A percentile compares a stretch with the other conserved stretches of the same genome.
phyloP scores from a whole-genome alignment of 441 rosid genomes.

The Lagerstroemia fauriei region DNA sequence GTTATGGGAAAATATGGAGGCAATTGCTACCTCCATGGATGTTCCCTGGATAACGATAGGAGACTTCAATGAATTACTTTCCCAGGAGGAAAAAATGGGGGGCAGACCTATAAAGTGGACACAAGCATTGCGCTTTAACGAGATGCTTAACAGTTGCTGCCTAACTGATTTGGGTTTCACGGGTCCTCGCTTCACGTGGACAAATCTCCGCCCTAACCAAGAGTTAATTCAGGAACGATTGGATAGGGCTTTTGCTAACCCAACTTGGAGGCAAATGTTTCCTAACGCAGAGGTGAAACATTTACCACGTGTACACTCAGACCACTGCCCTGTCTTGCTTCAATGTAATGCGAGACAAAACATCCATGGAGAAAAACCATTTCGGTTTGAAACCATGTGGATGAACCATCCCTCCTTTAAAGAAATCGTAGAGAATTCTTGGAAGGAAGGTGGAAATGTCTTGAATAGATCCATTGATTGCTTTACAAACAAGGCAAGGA shows the following conservation, averaged over 20 bases:
- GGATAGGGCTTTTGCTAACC: background rate
- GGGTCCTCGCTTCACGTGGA: background rate
- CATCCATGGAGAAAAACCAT: background rate
- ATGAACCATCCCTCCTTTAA: background rate
- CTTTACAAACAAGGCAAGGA: background rate
- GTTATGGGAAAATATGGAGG: background rate
- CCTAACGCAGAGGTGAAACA: background rate
- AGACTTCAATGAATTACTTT: background rate
- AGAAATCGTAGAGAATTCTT: background rate
- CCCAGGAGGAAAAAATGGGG: background rate
- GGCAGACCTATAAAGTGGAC: background rate
- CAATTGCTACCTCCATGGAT: background rate
- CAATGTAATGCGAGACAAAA: background rate
- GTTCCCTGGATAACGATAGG: background rate
- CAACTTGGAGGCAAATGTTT: background rate
- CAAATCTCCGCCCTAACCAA: background rate
- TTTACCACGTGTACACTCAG: background rate
- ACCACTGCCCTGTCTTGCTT: background rate
- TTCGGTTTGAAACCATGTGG: background rate
- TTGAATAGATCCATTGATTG: background rate
- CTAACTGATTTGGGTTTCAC: background rate
- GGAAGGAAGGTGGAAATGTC: background rate
- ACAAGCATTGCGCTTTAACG: background rate
- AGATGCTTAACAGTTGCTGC: background rate
- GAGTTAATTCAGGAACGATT: background rate